Evolutionary conservation across 768 basidiomycete genomes (phyloP).

Genomic region (Leucosporidium scottii): DNA sequence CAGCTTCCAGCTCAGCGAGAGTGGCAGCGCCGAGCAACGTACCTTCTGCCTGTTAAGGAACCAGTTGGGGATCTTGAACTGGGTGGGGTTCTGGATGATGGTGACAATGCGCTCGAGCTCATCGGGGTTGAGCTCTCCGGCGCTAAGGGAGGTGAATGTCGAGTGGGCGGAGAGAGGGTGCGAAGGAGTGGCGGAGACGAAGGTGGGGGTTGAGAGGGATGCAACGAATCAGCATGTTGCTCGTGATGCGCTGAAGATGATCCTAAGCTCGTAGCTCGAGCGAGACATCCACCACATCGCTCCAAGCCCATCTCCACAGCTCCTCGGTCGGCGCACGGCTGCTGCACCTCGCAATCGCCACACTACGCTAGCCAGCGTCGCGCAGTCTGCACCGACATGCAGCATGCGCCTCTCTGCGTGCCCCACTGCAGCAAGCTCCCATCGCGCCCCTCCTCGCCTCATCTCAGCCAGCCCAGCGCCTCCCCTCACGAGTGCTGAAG

Average conservation of each 20-base stretch:
- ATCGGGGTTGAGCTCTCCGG: conserved; percentile 98
- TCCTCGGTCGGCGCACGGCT: too few relatives aligned
- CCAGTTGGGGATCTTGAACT: conserved; percentile 99
- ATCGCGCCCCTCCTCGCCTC: not conserved
- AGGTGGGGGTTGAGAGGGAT: too few relatives aligned
- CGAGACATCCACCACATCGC: too few relatives aligned
- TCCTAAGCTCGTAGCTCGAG: too few relatives aligned
- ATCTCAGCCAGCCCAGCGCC: not conserved
- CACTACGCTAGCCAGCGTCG: too few relatives aligned
- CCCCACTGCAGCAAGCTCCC: not conserved
- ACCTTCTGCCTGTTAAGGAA: conserved; percentile 95
- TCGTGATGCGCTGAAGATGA: too few relatives aligned
- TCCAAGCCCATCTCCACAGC: not conserved
- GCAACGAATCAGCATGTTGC: too few relatives aligned
- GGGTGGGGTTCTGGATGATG: conserved; percentile 97
- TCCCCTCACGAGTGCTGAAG: not conserved
- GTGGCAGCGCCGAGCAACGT: not conserved
- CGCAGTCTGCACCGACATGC: too few relatives aligned
- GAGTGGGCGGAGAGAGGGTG: not conserved
- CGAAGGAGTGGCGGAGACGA: not conserved
- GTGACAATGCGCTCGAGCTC: conserved; percentile 98
- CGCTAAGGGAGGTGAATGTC: conserved; percentile 50
- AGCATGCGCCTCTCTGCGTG: not conserved
- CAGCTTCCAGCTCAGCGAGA: not conserved
- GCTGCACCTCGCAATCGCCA: not conserved